A percentile compares a stretch with the other conserved stretches of the same genome.
These are phyloP conservation scores for Heritiera littoralis DNA, from an alignment of 345 rosid genomes.

Conservation along the genomic window DNA sequence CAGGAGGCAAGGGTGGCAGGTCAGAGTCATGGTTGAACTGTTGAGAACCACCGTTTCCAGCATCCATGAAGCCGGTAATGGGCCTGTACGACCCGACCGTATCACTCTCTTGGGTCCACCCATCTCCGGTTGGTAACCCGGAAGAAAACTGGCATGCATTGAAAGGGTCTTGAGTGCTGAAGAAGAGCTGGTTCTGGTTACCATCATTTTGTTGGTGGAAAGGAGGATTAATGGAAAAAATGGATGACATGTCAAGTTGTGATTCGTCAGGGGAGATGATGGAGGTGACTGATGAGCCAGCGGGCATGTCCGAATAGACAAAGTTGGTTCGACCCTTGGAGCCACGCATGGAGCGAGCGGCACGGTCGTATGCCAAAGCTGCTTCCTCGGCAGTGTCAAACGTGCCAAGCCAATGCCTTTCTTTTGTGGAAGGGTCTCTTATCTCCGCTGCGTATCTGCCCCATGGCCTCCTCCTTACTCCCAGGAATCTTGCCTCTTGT, in stretches of 20 bases:
- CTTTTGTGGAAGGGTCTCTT: constrained; percentile 83
- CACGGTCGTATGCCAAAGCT: constrained; percentile 89
- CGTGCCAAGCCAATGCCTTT: too few relatives aligned
- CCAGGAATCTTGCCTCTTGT: constrained; percentile 60
- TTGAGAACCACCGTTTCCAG: constrained; percentile 22
- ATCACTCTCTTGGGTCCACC: constrained; percentile 40
- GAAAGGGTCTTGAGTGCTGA: constrained; percentile 28
- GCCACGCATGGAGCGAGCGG: constrained; percentile 86
- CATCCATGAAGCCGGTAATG: constrained; percentile 29
- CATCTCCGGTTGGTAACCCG: constrained; percentile 20
- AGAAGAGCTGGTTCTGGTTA: constrained; percentile 30
- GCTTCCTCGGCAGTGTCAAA: constrained; percentile 59
- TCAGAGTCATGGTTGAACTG: constrained; percentile 42
- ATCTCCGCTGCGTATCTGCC: constrained; percentile 95
- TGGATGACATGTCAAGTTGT: constrained; percentile 47
- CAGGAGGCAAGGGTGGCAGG: constrained; percentile 93
- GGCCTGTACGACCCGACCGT: constrained; percentile 36
- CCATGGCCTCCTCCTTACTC: constrained; percentile 97
- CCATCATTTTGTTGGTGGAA: constrained; percentile 25
- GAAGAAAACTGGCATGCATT: constrained; percentile 28
- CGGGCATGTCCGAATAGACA: constrained; percentile 86
- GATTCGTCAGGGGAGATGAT: constrained; percentile 85
- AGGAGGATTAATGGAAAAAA: constrained; percentile 47
- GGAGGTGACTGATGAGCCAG: constrained; percentile 80
- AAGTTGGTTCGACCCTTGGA: constrained; percentile 88